These are phyloP conservation scores for Vaccinium darrowii DNA, from an alignment of 148 eudicot species.

Conservation along the genomic window DNA sequence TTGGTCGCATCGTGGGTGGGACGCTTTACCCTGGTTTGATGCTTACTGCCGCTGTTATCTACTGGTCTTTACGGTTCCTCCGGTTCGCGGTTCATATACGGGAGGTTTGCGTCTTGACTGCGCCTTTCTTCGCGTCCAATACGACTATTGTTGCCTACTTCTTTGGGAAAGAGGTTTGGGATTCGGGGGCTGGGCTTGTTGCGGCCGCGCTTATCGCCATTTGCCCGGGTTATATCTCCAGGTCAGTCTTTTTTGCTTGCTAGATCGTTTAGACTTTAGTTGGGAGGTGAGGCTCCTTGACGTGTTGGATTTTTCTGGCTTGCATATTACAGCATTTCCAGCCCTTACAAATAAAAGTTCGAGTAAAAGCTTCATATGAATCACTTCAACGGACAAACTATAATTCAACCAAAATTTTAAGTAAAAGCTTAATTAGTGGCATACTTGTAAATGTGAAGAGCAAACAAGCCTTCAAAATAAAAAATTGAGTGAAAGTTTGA, in stretches of 20 bases:
- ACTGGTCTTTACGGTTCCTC: conserved; percentile 59
- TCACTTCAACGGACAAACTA: too few relatives aligned
- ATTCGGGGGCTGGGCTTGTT: conserved; percentile 85
- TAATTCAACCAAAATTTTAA: too few relatives aligned
- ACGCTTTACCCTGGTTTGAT: conserved; percentile 95
- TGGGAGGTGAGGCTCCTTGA: too few relatives aligned
- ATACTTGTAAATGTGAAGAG: too few relatives aligned
- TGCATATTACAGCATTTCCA: too few relatives aligned
- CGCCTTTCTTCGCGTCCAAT: conserved; percentile 92
- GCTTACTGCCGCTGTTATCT: conserved; percentile 90
- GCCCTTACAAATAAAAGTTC: too few relatives aligned
- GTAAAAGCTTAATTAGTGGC: too few relatives aligned
- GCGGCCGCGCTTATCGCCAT: conserved; percentile 94
- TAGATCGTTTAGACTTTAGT: not conserved
- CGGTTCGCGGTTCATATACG: conserved; percentile 84
- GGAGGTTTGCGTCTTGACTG: conserved; percentile 92
- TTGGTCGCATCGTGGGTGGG: conserved; percentile 88
- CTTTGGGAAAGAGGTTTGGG: conserved; percentile 96
- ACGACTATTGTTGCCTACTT: conserved; percentile 92
- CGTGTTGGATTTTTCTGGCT: too few relatives aligned
- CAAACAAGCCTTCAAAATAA: too few relatives aligned
- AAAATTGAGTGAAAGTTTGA: too few relatives aligned
- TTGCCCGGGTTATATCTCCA: conserved; percentile 93
- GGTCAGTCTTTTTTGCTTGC: conserved; percentile 47
- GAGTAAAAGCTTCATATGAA: too few relatives aligned